Evolutionary conservation across 495 filamentous ascomycete species (phyloP), one percentile per base, ranked within the genome.

Genomic region (Elasticomyces elasticus): DNA sequence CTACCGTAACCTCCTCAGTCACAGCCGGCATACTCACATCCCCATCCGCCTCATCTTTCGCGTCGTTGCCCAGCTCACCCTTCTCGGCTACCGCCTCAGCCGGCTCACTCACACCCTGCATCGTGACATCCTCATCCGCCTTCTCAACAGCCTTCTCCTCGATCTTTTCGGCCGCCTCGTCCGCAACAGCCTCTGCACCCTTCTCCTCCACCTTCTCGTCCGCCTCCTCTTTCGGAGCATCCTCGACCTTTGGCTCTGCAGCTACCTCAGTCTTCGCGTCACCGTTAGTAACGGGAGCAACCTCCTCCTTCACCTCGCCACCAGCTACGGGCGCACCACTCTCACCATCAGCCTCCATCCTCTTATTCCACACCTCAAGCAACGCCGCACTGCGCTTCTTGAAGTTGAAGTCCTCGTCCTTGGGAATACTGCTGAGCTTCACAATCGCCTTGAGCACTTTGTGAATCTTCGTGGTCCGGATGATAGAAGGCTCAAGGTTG

Each of bases 361-460:
- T 75, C 64, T 81, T 82, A 68, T 86, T 91, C 89, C 89, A 95
- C 67, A 78, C 83, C 51, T 83, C 81, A 15, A 95, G 72, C 31
- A 95, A 74, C 17, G 74, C 71, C 54, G 84, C 76, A 33, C 85
- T 85, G 28, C 89, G 83, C 46, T 80, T 69, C 68, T 88, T 89
- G 80, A 95, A 90, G 25, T 83, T 72, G 70, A 82, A 90, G 54
- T 91, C 83, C 25, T 88, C 84, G 49, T 96, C 89, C 37, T 80
- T 82, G 4, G 89, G 89, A 56, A 95, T 94, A 3, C 76, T 74
- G 17, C 76, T 69, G 1, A 95, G 74, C 72, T 92, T 94, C 60
- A 94, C 74, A 63, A 96, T 91, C 37, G 81, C 87, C 71, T 88
- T 90, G 43, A 95, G 75, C 9, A 96, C 89, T 71, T 95, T 95